Base-by-base conservation (phyloP, 2,329 filamentous ascomycete genomes). In the Fusarium nanum region DNA sequence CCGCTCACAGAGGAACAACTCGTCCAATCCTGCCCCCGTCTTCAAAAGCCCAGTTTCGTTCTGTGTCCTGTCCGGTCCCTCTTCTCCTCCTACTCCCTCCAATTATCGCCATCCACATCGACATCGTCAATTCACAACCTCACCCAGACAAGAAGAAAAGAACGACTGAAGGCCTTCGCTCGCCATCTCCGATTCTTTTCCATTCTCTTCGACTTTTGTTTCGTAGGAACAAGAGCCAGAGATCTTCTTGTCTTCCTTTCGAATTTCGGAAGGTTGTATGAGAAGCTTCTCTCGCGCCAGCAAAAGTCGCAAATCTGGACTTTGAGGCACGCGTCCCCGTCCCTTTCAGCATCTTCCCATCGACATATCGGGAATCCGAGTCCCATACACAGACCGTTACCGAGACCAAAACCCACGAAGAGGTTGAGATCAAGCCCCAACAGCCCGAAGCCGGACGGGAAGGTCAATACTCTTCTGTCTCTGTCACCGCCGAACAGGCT, bases 261-360 rank as follows among this genome's bases (percentile, higher is more conserved):
- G 87, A 82, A 73, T 82, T 81, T 83, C 89, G 88, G 75, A 81
- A 82, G 81, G 81, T 82, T 83, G 81, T 79, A 81, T 82, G 89
- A 93, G 91, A 91, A 89, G 87, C 87, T 89, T 83, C 82, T 86
- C 84, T 83, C 81, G 84, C 89, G 85, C 85, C 83, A 83, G 82
- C 77, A 90, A 90, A 92, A 91, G 90, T 92, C 92, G 93, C 87
- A 93, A 98, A 93, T 88, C 94, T 98, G 94, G 94, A 98, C 93
- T 98, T 97, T 96, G 94, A 97, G 92, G 94, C 94, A 86, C 93
- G 94, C 86, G 93, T 98, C 86, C 93, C 95, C 88, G 96, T 98
- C 86, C 95, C 95, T 87, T 97, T 98, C 91, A 98, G 94, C 93
- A 92, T 98, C 92, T 98, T 98, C 91, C 95, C 95, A 88, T 97